Evolutionary conservation across 2,329 filamentous ascomycete genomes (phyloP), one percentile per base, ranked within the genome.

Genomic region (Drechslerella stenobrocha): DNA sequence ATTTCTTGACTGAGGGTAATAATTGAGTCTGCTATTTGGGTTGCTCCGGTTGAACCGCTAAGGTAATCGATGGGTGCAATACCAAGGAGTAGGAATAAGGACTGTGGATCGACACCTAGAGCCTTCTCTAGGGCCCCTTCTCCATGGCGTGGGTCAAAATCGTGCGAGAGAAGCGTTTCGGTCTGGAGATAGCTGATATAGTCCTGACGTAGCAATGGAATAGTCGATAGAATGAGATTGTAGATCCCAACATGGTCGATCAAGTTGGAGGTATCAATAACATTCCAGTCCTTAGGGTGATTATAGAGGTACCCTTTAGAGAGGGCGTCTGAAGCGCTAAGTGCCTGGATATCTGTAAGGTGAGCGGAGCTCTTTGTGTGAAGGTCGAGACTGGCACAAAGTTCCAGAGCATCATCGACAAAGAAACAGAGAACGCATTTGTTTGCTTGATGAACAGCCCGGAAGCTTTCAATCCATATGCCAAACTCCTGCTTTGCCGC

Each of bases 231-330:
- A 3, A 83, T 71, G 13, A 82, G 8, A 66, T 81, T 81, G 6
- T 82, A 59, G 8, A 73, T 60, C 15, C 80, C 80, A 5, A 79
- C 18, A 50, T 78, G 75, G 58, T 81, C 79, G 1, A 75, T 72
- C 8, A 82, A 73, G 52, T 79, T 80, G 55, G 73, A 82, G 0
- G 81, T 83, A 67, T 86, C 82, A 55, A 86, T 81, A 2, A 81
- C 76, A 71, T 84, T 79, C 70, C 85, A 86, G 2, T 56, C 44
- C 2, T 70, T 74, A 0, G 81, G 79, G 18, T 51, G 35, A n/a
- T 51, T 51, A 37, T 45, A 55, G 15, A 26, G n/a, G 18, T 64
- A 0, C 76, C 79, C 11, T 56, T 50, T 64, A 3, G 44, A 15
- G 0, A 40, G 6, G 2, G 22, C 26, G 22, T 47, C 35, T 20